phyloP scores from a whole-genome alignment of 208 protist species.

The Trypanosoma lewisi region DNA sequence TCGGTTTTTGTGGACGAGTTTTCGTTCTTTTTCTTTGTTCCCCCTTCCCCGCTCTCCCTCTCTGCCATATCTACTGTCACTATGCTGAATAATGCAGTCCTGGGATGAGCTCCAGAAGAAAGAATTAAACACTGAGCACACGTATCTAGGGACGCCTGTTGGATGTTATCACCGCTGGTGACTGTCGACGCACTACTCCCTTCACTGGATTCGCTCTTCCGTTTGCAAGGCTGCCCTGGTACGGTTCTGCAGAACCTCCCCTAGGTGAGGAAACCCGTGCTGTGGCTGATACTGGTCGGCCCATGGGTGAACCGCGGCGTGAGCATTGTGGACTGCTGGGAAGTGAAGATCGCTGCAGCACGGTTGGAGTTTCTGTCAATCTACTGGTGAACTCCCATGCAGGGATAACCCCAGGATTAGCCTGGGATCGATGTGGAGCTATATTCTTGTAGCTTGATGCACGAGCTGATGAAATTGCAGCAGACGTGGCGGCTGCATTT shows the following conservation, averaged over 20 bases:
- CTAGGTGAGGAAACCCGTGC: constrained; percentile 13
- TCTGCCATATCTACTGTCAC: no score
- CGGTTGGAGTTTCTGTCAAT: constrained; percentile 4
- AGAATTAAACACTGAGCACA: neutral
- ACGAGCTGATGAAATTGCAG: constrained; percentile 18
- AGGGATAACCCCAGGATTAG: constrained; percentile 8
- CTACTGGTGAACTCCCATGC: constrained; percentile 20
- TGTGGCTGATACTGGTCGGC: constrained; percentile 10
- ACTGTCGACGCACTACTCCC: constrained; percentile 33
- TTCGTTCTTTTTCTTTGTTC: constrained; percentile 12
- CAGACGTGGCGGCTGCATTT: neutral
- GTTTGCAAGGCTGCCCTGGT: constrained; percentile 3
- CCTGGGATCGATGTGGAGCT: constrained; percentile 40
- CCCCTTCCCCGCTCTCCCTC: neutral
- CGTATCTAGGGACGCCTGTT: constrained; percentile 27
- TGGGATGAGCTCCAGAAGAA: no score
- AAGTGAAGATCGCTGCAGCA: constrained; percentile 19
- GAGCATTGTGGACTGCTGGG: constrained; percentile 18
- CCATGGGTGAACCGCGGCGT: constrained; percentile 20
- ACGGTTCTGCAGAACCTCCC: neutral
- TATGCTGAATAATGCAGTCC: no score
- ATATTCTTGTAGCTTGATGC: constrained; percentile 55
- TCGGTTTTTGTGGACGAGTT: neutral
- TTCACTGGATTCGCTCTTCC: constrained; percentile 19
- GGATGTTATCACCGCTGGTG: constrained; percentile 51